Conservation (phyloP, 257 asterid genomes). For the Scutellaria minor region DNA sequence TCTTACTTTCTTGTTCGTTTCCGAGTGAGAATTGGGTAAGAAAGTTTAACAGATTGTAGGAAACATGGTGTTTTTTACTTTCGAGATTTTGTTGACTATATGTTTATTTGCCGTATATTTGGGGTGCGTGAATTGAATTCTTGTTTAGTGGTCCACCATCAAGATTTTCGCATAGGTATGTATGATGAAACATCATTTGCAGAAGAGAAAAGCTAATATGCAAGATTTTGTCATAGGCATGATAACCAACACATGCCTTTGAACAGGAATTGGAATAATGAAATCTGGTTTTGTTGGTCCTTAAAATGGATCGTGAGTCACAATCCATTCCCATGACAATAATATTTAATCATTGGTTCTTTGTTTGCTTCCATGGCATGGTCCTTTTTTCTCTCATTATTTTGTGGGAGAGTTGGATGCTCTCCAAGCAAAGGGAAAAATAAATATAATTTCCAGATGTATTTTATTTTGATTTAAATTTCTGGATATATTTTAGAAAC, state of each 20-base stretch:
- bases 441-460: not conserved
- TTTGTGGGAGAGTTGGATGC: conserved; percentile 37
- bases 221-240: conserved; percentile 2
- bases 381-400: conserved; percentile 22
- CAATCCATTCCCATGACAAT: conserved; percentile 35
- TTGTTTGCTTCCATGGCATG: conserved; percentile 28
- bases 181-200: conserved; percentile 22
- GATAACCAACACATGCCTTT: conserved; percentile 28
- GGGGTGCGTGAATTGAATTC: conserved; percentile 16
- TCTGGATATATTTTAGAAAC: conserved; percentile 11
- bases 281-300: conserved; percentile 28
- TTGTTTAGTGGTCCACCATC: conserved; percentile 22
- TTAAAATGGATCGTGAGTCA: conserved; percentile 40
- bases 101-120: conserved; percentile 11
- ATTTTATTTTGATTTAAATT: not conserved
- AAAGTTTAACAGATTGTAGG: not conserved
- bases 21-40: conserved; percentile 6
- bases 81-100: not conserved
- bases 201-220: conserved; percentile 1
- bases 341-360: conserved; percentile 29
- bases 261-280: conserved; percentile 28
- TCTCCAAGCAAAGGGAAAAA: conserved; percentile 38
- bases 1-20: conserved; percentile 27
- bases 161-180: conserved; percentile 6
- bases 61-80: not conserved